Percentiles rank a stretch among this genome's conserved stretches.
phyloP scores from a whole-genome alignment of 495 filamentous ascomycete species.

The Lasiosphaeria ovina region DNA sequence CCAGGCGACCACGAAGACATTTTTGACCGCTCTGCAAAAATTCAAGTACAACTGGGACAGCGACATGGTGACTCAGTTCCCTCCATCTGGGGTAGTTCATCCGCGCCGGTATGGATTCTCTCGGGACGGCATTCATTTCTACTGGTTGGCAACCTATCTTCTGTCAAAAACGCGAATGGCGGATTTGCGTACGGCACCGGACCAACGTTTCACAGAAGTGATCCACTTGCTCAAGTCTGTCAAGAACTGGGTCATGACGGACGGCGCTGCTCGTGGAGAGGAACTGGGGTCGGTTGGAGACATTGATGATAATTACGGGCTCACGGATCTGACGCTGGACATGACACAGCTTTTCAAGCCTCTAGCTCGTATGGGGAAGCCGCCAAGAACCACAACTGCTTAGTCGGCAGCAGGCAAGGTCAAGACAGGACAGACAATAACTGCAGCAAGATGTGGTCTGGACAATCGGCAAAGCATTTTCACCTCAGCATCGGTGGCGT shows the following conservation, averaged over 20 bases:
- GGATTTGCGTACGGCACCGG: conserved; percentile 50
- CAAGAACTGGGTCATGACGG: conserved; percentile 51
- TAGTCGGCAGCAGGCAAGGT: conserved; percentile 22
- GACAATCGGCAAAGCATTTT: conserved; percentile 13
- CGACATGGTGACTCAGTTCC: conserved; percentile 63
- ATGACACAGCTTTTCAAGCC: conserved; percentile 65
- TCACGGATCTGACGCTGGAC: conserved; percentile 59
- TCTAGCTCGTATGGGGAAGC: conserved; percentile 35
- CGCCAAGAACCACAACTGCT: conserved; percentile 32
- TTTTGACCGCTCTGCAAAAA: conserved; percentile 53
- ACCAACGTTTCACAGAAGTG: conserved; percentile 56
- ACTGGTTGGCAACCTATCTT: conserved; percentile 58
- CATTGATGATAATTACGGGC: conserved; percentile 59
- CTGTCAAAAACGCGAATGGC: conserved; percentile 45
- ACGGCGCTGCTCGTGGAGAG: conserved; percentile 50
- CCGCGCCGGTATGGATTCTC: conserved; percentile 59
- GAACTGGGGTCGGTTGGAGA: conserved; percentile 57
- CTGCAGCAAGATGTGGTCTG: conserved; percentile 22
- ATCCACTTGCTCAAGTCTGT: conserved; percentile 58
- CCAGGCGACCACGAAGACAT: conserved; percentile 34
- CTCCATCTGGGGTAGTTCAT: conserved; percentile 38
- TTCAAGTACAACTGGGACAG: conserved; percentile 65
- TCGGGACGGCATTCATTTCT: conserved; percentile 64
- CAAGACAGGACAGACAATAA: too few species aligned
- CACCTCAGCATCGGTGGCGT: conserved; percentile 30